Conservation (phyloP, 1,284 basidiomycete genomes). For the Neonothopanus nambi region DNA sequence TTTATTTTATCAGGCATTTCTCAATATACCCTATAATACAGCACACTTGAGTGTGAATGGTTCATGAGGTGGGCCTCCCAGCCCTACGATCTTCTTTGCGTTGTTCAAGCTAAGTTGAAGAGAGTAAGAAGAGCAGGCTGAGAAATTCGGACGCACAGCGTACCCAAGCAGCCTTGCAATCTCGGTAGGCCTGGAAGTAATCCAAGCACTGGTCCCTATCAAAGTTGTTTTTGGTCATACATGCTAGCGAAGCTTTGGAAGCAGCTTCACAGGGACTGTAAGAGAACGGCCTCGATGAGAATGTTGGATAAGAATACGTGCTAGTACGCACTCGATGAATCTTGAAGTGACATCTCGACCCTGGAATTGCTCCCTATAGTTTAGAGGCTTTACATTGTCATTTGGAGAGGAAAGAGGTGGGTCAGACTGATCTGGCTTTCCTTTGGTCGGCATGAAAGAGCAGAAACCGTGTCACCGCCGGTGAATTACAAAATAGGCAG, state of each 20-base stretch:
- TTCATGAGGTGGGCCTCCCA: slow-evolving; percentile 33
- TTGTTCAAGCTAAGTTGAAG: slow-evolving; percentile 39
- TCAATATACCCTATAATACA: too few relatives aligned
- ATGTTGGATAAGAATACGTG: too few relatives aligned
- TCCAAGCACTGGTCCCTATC: slow-evolving; percentile 68
- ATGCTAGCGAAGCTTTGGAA: slow-evolving; percentile 71
- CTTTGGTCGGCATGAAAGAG: not conserved
- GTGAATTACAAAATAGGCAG: too few relatives aligned
- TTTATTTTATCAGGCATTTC: too few relatives aligned
- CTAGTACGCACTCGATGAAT: slow-evolving; percentile 48
- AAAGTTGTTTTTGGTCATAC: slow-evolving; percentile 66
- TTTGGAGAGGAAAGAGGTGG: slow-evolving; percentile 38
- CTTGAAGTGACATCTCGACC: slow-evolving; percentile 41
- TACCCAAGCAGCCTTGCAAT: slow-evolving; percentile 79
- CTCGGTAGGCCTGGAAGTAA: slow-evolving; percentile 75
- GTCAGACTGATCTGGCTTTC: not conserved
- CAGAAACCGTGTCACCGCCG: too few relatives aligned
- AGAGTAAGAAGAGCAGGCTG: slow-evolving; percentile 4
- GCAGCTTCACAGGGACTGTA: slow-evolving; percentile 70
- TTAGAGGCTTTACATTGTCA: slow-evolving; percentile 45
- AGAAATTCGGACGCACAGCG: slow-evolving; percentile 35
- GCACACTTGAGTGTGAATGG: too few relatives aligned
- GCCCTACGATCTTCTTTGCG: slow-evolving; percentile 47
- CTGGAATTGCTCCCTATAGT: slow-evolving; percentile 53
- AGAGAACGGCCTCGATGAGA: not conserved